These are phyloP conservation scores for Sphagnum magellanicum DNA, from an alignment of 228 moss, liverwort and hornwort genomes.

Conservation along the genomic window DNA sequence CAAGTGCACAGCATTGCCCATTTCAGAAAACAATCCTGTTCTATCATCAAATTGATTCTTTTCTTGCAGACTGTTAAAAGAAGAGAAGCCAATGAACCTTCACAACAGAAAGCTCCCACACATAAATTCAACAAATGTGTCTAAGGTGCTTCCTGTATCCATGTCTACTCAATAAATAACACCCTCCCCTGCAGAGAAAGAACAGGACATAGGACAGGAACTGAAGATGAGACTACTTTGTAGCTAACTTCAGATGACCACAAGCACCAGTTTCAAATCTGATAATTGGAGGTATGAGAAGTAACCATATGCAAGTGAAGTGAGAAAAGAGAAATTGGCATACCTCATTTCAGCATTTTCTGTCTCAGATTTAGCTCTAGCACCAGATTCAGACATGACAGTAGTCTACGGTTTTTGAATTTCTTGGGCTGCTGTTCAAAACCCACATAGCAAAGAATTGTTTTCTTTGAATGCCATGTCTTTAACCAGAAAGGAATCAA, in stretches of 20 bases:
- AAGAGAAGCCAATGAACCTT: slow-evolving; percentile 36
- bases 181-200: slow-evolving; percentile 60
- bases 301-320: no score
- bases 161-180: slow-evolving; percentile 87
- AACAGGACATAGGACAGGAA: background rate
- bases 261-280: no score
- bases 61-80: no score
- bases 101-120: slow-evolving; percentile 94
- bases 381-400: slow-evolving; percentile 71
- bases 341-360: slow-evolving; percentile 99
- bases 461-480: slow-evolving; percentile 93
- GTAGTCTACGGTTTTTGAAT: slow-evolving; percentile 65
- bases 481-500: slow-evolving; percentile 88
- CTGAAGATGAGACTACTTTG: no score
- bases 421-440: slow-evolving; percentile 97
- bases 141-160: slow-evolving; percentile 75
- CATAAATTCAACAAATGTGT: slow-evolving; percentile 68
- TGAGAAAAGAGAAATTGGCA: background rate
- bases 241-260: no score
- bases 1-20: background rate
- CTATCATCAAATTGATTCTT: background rate
- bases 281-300: no score
- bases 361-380: slow-evolving; percentile 95
- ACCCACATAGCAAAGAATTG: slow-evolving; percentile 83
- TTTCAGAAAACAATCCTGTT: background rate